Conservation (phyloP, 164 flowering plant genomes). For the Houttuynia cordata region DNA sequence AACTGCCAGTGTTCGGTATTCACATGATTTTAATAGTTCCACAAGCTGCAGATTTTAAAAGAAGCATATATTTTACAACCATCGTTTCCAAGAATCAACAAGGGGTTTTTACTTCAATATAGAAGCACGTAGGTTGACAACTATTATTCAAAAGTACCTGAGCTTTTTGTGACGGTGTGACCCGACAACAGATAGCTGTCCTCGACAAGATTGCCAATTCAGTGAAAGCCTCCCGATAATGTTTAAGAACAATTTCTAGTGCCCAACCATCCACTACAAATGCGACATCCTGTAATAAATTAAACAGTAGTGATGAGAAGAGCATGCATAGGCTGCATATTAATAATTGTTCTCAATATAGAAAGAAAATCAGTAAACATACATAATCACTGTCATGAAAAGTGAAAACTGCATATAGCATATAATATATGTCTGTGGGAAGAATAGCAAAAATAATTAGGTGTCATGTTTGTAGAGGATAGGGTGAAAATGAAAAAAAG, state of each 20-base stretch:
- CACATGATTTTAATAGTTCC: slow-evolving; percentile 80
- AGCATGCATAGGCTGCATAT: not conserved
- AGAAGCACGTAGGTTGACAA: no score
- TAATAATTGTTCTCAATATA: not conserved
- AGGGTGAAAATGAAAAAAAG: no score
- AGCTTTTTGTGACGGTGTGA: slow-evolving; percentile 97
- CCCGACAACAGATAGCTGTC: slow-evolving; percentile 98
- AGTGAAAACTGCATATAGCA: no score
- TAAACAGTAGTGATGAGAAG: not conserved
- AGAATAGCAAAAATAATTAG: no score
- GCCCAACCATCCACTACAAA: slow-evolving; percentile 99
- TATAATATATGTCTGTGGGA: no score
- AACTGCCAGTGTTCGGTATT: slow-evolving; percentile 91
- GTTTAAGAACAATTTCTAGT: slow-evolving; percentile 85
- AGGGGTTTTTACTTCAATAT: no score
- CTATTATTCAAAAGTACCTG: no score
- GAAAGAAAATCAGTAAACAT: no score
- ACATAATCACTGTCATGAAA: no score
- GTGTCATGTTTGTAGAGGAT: no score
- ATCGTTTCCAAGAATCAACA: no score
- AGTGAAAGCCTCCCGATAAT: slow-evolving; percentile 66
- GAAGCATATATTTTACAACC: not conserved
- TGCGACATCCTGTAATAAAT: slow-evolving; percentile 69
- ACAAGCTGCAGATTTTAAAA: slow-evolving; percentile 63
- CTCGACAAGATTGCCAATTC: slow-evolving; percentile 87